These are phyloP conservation scores for Monosporascus sp. DNA, from an alignment of 2,329 filamentous ascomycete species.

Conservation along the genomic window DNA sequence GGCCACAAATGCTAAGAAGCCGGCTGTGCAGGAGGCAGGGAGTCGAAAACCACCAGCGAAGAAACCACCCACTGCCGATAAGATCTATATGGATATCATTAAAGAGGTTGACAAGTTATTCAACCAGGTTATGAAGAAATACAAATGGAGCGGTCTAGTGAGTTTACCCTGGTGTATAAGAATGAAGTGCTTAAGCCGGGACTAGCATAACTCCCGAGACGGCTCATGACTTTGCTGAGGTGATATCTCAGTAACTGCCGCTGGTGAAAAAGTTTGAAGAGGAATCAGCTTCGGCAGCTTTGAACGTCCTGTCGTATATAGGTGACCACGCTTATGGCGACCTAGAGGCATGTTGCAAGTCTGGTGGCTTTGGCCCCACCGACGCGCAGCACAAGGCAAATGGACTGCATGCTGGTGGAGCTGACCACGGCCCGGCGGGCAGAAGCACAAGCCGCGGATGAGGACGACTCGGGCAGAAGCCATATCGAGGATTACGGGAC, in stretches of 20 bases:
- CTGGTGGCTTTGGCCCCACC: constrained; percentile 1
- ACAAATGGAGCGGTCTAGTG: neutral
- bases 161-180: neutral
- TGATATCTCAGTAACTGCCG: neutral
- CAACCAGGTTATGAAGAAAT: neutral
- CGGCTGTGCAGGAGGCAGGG: neutral
- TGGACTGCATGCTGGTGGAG: constrained; percentile 1
- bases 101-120: constrained; percentile 1
- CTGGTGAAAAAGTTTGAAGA: neutral
- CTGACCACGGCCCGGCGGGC: neutral
- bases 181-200: neutral
- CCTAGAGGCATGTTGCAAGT: constrained; percentile 1
- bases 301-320: constrained; percentile 1
- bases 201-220: neutral
- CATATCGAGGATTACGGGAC: constrained; percentile 4
- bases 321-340: constrained; percentile 4
- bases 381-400: neutral
- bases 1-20: neutral
- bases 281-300: neutral
- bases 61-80: neutral
- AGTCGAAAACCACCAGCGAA: neutral
- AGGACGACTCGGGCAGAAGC: neutral
- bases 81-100: neutral
- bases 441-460: neutral
- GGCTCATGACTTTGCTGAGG: constrained; percentile 1